phyloP scores from a whole-genome alignment of 805 yeast species.

The Metschnikowia arizonensis region DNA sequence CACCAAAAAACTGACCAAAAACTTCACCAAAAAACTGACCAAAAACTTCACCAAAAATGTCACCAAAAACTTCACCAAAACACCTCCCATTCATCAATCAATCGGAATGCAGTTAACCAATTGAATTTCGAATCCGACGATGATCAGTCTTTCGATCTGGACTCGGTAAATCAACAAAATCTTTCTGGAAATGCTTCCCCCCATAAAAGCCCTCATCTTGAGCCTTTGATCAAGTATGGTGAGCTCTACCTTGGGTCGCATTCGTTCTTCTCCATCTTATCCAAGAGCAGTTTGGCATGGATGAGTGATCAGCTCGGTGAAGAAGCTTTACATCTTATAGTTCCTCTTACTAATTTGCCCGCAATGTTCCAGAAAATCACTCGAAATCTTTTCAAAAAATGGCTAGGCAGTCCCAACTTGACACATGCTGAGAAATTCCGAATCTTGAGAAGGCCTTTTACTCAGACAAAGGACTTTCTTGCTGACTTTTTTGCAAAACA shows the following conservation, averaged over 20 bases:
- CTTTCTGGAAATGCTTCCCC: not conserved
- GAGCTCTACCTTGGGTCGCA: conserved; percentile 34
- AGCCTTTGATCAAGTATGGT: conserved; percentile 5
- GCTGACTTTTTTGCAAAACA: conserved; percentile 4
- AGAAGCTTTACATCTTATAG: conserved; percentile 17
- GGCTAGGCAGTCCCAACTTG: conserved; percentile 31
- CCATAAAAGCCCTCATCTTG: not conserved
- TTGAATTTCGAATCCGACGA: conserved; percentile 3
- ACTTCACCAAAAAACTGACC: too few relatives aligned
- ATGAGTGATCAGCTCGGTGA: conserved; percentile 26
- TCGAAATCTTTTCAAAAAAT: conserved; percentile 19
- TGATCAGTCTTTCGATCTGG: not conserved
- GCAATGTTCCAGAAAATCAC: conserved; percentile 19
- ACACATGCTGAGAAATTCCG: conserved; percentile 19
- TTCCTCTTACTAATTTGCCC: conserved; percentile 31
- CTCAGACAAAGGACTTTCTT: conserved; percentile 14
- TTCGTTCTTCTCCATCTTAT: conserved; percentile 33
- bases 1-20: too few relatives aligned
- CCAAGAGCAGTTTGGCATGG: conserved; percentile 33
- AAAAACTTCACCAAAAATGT: too few relatives aligned
- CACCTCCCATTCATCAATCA: too few relatives aligned
- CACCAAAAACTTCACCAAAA: too few relatives aligned
- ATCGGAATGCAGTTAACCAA: not conserved
- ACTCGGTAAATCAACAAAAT: not conserved
- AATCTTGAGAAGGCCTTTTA: conserved; percentile 24